Base-by-base conservation (phyloP, 805 yeast species). In the Spathaspora girioi region DNA sequence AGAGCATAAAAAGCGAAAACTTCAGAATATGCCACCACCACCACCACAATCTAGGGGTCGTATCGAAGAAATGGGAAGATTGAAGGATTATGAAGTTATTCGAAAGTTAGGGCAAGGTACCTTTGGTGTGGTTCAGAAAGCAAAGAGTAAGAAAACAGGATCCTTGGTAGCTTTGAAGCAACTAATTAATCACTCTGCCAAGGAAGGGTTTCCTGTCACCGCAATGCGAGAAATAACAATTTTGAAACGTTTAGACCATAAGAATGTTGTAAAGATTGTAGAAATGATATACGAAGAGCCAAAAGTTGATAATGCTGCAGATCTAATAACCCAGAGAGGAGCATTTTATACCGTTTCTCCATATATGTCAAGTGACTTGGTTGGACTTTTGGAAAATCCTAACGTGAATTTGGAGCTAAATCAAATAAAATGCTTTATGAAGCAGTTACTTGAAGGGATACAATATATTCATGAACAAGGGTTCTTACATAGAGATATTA, bases 161-260 rank as follows among this genome's bases (percentile, higher is more conserved):
- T 73, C 79, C 43, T 60, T 83, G 14, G 97, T 93, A 17, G 99
- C 99, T 0, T 75, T 96, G 59, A 94, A 94, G 68, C 88, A 86
- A 63, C 80, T 94, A 46, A 72, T 91, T n/a, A 78, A 88, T 55
- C 91, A 84, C 62, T 82, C 85, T 48, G 86, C 84, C 43, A 84
- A 84, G 57, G 92, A 87, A 59, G 87, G 89, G 35, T 91, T 93
- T 63, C 98, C 99, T 1, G 84, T 94, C 26, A 94, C 99, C 0
- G 97, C 98, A 1, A 81, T 92, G 68, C 79, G 99, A 55, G 99
- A 94, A 63, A 91, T 93, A 52, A 80, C 86, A 15, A 89, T 91
- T 19, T 74, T 94, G 67, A 89, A 89, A 67, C 75, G 77, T 46
- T 71, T 94, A 47, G 66, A 76, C 49, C 89, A 93, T 64, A 68